Evolutionary conservation across 768 basidiomycete species (phyloP), one percentile per base, ranked within the genome.

Genomic region (Tylopilus plumbeoviolaceoides): DNA sequence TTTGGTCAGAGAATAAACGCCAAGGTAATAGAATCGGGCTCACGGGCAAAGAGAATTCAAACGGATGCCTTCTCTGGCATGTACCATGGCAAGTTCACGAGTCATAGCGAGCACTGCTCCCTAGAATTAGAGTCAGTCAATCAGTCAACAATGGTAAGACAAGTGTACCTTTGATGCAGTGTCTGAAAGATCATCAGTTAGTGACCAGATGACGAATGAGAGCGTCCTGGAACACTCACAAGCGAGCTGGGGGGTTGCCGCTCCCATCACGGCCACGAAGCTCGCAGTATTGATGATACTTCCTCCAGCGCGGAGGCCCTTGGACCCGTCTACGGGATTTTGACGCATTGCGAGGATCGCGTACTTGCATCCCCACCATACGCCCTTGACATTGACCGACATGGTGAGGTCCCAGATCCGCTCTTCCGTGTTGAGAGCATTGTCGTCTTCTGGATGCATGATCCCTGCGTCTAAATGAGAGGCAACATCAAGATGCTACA

Each of bases 301-400:
- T 53, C 91, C 91, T 42, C 91, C 91, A 11, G 76, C 73, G 63
- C 80, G 85, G 12, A 98, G 80, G 4, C 90, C 89, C 70, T 87
- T 91, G 55, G 80, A 73, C 54, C 80, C 79, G 53, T 98, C 94
- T 43, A 82, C 82, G 11, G 91, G 82, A 72, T 99, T 99, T 56
- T 91, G 72, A 55, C 91, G 85, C 95, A 99, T 99, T 35, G 97
- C 97, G 47, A 87, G 76, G 65, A 99, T 95, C 6, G 95, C 97
- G 64, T 98, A 87, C 73, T 98, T 98, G 79, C 89, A 95, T 30
- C 97, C 97, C 86, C 88, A 99, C 97, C 95, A 98, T 54, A 98
- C 97, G 47, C 97, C 97, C 73, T 98, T 99, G 65, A 95, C 82
- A 70, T 98, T 98, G 75, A 98, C 84, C 57, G 86, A 81, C 86